These are phyloP conservation scores for Acrocalymma vagum DNA, from an alignment of 2,329 filamentous ascomycete species.

Conservation along the genomic window DNA sequence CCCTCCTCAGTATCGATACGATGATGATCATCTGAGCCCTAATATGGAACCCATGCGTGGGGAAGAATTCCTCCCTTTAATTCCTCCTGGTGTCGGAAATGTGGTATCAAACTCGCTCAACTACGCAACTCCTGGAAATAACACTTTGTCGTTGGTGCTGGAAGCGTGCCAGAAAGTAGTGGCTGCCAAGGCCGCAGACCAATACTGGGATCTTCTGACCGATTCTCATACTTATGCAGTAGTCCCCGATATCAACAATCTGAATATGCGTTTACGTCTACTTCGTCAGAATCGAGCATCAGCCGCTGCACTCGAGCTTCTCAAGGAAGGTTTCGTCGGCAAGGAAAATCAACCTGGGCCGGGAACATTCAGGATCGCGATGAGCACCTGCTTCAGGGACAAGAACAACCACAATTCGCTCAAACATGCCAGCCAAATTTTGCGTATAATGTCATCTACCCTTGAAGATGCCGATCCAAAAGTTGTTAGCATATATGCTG, in stretches of 20 bases:
- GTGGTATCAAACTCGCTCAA: constrained; percentile 41
- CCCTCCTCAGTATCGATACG: constrained; percentile 30
- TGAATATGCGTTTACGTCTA: constrained; percentile 72
- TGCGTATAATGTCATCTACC: constrained; percentile 56
- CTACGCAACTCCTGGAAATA: constrained; percentile 60
- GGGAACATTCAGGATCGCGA: constrained; percentile 74
- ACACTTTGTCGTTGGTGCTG: constrained; percentile 74
- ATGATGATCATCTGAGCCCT: constrained; percentile 38
- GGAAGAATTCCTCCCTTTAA: constrained; percentile 42
- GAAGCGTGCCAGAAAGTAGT: constrained; percentile 68
- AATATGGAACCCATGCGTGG: constrained; percentile 30
- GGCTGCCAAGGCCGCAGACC: constrained; percentile 68
- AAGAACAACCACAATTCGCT: constrained; percentile 77
- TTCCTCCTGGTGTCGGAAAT: constrained; percentile 22
- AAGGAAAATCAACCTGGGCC: constrained; percentile 37
- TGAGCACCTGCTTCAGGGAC: constrained; percentile 78
- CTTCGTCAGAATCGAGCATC: constrained; percentile 74
- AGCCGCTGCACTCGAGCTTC: constrained; percentile 64
- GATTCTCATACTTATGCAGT: constrained; percentile 62
- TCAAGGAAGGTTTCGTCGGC: constrained; percentile 52
- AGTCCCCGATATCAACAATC: constrained; percentile 75
- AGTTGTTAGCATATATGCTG: constrained; percentile 37
- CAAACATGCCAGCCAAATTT: constrained; percentile 68
- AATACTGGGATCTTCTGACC: constrained; percentile 82
- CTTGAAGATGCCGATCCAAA: constrained; percentile 42